Evolutionary conservation across 495 filamentous ascomycete species (phyloP).

Genomic region (Xylaria longipes): DNA sequence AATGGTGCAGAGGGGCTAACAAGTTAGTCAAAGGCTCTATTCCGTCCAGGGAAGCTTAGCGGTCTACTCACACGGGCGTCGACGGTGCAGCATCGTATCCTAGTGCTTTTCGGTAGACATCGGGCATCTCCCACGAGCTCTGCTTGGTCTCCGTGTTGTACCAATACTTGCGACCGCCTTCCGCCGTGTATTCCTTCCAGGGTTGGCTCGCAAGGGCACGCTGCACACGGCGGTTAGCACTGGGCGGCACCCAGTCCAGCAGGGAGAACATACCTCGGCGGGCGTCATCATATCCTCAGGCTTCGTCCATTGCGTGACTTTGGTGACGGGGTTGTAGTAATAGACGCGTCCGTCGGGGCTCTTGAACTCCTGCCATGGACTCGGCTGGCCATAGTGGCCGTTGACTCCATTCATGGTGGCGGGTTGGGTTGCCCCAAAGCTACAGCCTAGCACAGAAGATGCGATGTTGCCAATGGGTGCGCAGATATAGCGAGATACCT

Average conservation of each 20-base stretch:
- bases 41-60: background rate
- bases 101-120: conserved; percentile 76
- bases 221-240: conserved; percentile 49
- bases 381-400: conserved; percentile 58
- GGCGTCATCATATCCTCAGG: conserved; percentile 87
- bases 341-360: conserved; percentile 87
- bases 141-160: conserved; percentile 88
- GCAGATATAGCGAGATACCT: background rate
- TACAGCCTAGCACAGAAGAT: background rate
- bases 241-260: conserved; percentile 15
- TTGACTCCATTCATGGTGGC: conserved; percentile 67
- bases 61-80: conserved; percentile 65
- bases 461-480: background rate
- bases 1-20: conserved; percentile 67
- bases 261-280: conserved; percentile 70
- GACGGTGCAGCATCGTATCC: conserved; percentile 56
- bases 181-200: conserved; percentile 91
- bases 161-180: conserved; percentile 92
- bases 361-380: conserved; percentile 82
- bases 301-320: conserved; percentile 93
- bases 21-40: conserved; percentile 36
- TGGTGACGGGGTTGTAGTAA: conserved; percentile 88
- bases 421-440: background rate
- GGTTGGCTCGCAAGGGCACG: conserved; percentile 81
- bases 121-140: conserved; percentile 95